Conservation (phyloP, 148 eudicot species). For the Rhododendron vialii region DNA sequence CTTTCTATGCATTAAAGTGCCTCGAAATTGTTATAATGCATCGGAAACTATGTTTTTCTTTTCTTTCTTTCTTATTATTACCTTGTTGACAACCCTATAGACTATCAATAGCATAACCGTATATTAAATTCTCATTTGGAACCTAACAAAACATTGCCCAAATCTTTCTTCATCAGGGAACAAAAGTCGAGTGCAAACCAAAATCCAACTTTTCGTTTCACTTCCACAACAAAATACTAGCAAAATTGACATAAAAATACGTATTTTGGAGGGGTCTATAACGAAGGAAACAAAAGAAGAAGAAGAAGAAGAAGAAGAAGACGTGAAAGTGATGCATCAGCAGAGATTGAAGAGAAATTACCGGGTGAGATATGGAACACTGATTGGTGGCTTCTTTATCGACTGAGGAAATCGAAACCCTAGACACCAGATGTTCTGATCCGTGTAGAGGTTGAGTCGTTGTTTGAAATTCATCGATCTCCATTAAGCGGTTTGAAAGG, state of each 20-base stretch:
- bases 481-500: neutral
- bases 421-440: neutral
- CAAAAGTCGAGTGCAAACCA: neutral
- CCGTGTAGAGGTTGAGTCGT: neutral
- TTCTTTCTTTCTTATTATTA: no score
- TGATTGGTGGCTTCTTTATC: neutral
- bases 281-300: no score
- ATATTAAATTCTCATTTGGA: neutral
- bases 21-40: no score
- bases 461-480: neutral
- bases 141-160: neutral
- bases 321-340: neutral
- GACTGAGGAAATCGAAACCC: slow-evolving; percentile 13
- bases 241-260: neutral
- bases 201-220: neutral
- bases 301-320: no score
- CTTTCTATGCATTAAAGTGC: no score
- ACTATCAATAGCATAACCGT: no score
- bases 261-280: neutral
- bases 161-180: neutral
- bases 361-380: slow-evolving; percentile 3
- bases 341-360: slow-evolving; percentile 11
- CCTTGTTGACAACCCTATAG: no score
- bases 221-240: neutral
- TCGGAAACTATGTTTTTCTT: no score